These are phyloP conservation scores for Fusarium sp. DNA, from an alignment of 2,329 filamentous ascomycete species.

Conservation along the genomic window DNA sequence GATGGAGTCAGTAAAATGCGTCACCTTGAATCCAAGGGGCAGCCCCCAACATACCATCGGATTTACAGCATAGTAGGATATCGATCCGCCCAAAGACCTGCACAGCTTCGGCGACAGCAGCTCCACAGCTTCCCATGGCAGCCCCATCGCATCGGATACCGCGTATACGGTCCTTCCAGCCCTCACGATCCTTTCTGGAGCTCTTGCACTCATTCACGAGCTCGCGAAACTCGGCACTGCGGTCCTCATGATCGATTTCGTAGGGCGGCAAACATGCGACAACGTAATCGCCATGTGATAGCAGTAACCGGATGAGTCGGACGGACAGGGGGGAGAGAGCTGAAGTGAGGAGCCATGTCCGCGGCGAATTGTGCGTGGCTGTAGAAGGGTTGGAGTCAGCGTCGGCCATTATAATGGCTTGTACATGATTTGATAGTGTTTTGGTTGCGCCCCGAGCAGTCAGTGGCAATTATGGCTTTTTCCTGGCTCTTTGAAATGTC, in stretches of 20 bases:
- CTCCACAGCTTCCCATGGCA: constrained; percentile 77
- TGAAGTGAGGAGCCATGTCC: constrained; percentile 93
- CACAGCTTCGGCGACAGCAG: constrained; percentile 87
- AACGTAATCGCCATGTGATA: constrained; percentile 92
- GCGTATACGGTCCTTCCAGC: constrained; percentile 82
- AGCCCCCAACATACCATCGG: constrained; percentile 69
- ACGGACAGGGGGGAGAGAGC: constrained; percentile 87
- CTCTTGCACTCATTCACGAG: constrained; percentile 78
- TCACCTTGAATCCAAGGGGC: background rate
- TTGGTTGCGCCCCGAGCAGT: constrained; percentile 7
- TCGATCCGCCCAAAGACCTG: constrained; percentile 87
- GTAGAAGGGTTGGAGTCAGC: constrained; percentile 48
- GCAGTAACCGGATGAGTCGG: constrained; percentile 80
- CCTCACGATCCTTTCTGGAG: constrained; percentile 71
- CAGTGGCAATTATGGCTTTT: constrained; percentile 7
- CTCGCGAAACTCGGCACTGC: constrained; percentile 81
- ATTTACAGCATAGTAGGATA: constrained; percentile 89
- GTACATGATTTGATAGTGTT: constrained; percentile 39
- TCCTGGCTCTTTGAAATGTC: constrained; percentile 15
- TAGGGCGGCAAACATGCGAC: constrained; percentile 83
- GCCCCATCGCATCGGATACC: constrained; percentile 72
- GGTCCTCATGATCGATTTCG: constrained; percentile 80
- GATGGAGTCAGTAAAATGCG: constrained; percentile 25
- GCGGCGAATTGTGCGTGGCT: constrained; percentile 77
- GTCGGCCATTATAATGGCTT: constrained; percentile 46